Evolutionary conservation across 495 filamentous ascomycete species (phyloP).

Genomic region (Xylaria palmicola): DNA sequence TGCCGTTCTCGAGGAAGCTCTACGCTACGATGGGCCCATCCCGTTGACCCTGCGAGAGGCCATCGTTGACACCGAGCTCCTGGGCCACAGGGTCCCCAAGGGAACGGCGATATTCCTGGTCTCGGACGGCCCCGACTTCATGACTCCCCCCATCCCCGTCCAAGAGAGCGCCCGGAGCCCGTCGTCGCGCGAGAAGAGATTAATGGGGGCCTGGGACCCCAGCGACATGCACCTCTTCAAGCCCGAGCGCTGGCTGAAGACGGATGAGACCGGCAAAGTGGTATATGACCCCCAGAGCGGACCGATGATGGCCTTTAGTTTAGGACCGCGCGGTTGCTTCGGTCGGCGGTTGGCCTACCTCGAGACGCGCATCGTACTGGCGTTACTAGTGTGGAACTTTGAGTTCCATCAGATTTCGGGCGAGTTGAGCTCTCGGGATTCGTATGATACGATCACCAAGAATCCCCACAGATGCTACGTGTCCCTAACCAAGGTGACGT

Average conservation of each 20-base stretch:
- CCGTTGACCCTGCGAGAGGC: slow-evolving; percentile 24
- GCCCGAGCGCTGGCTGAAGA: slow-evolving; percentile 35
- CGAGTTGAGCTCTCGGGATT: slow-evolving; percentile 16
- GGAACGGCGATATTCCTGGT: slow-evolving; percentile 31
- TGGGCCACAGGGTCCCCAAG: slow-evolving; percentile 35
- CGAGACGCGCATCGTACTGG: slow-evolving; percentile 31
- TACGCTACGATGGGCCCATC: slow-evolving; percentile 24
- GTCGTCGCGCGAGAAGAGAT: slow-evolving; percentile 16
- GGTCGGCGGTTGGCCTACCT: slow-evolving; percentile 35
- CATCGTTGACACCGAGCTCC: slow-evolving; percentile 25
- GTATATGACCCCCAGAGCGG: slow-evolving; percentile 31
- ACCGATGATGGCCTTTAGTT: slow-evolving; percentile 32
- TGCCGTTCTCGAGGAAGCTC: slow-evolving; percentile 38
- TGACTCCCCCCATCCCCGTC: slow-evolving; percentile 13
- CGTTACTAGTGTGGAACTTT: slow-evolving; percentile 40
- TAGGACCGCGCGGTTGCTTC: slow-evolving; percentile 37
- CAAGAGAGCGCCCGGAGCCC: slow-evolving; percentile 15
- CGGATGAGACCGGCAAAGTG: slow-evolving; percentile 14
- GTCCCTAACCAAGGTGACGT: slow-evolving; percentile 2
- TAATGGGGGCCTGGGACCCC: slow-evolving; percentile 12
- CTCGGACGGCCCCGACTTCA: slow-evolving; percentile 22
- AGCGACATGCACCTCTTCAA: slow-evolving; percentile 27
- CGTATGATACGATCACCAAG: not conserved
- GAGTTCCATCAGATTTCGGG: slow-evolving; percentile 25
- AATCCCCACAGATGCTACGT: not conserved